Evolutionary conservation across 2,329 filamentous ascomycete genomes (phyloP), one percentile per base, ranked within the genome.

Genomic region (Gaeumannomyces sp.): DNA sequence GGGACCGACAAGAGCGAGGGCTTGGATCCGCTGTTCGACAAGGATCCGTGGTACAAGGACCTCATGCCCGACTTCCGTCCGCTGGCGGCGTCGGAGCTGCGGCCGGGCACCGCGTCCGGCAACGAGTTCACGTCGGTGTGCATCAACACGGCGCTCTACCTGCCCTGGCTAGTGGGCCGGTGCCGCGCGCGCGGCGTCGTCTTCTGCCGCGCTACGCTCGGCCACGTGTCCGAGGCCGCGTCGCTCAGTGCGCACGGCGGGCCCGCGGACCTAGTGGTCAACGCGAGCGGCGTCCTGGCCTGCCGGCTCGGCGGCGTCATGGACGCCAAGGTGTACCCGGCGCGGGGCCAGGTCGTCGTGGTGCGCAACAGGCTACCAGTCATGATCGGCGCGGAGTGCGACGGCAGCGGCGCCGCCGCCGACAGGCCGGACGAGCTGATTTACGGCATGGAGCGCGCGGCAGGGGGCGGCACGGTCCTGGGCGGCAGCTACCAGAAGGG

Each of bases 131-230:
- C 86, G 10, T 94, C 91, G 1, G 88, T 97, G 57, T 97, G 93
- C 77, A 94, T 97, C 75, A 97, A 98, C 78, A 91, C 91, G 0
- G 86, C 90, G 58, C 78, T 97, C 65, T 98, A 97, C 77, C 85
- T 97, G 2, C 87, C 91, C 4, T 97, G 91, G 86, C 87, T 98
- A 0, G 80, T 91, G 0, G 90, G 91, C 0, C 89, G 95, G 77
- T 96, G 92, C 74, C 81, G 90, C 33, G 87, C 86, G 70, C 85
- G 87, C 65, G 91, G 92, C 33, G 89, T 91, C 8, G 79, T 86
- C 1, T 79, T 94, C 71, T 84, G 85, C 70, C 85, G 91, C 27
- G 85, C 78, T 3, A 74, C 83, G 1, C 76, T 93, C 60, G 76
- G 78, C n/a, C 90, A 97, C 74, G 84, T 98, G 66, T 77, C 81